A percentile compares a stretch with the other conserved stretches of the same genome.
Evolutionary conservation across 805 yeast species (phyloP).

Genomic region (Nadsonia fulvescens): DNA sequence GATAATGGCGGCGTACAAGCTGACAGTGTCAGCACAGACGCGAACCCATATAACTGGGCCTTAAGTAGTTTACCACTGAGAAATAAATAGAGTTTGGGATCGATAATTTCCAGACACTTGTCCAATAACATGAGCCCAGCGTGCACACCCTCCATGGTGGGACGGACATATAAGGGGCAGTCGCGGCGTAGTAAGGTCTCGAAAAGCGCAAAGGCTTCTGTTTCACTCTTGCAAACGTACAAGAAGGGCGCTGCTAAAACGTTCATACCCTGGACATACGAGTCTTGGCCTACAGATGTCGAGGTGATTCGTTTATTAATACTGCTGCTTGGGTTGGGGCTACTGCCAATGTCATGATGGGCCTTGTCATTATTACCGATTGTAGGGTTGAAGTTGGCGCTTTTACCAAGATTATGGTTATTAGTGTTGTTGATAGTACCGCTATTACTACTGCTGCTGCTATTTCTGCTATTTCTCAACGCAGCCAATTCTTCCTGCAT

Average conservation of each 20-base stretch:
- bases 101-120: conserved; percentile 48
- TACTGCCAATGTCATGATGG: too few species aligned
- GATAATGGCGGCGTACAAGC: conserved; percentile 77
- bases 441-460: too few species aligned
- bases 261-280: conserved; percentile 86
- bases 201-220: conserved; percentile 65
- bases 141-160: conserved; percentile 65
- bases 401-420: too few species aligned
- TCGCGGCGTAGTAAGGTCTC: conserved; percentile 40
- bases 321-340: too few species aligned
- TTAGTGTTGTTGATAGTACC: too few species aligned
- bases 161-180: conserved; percentile 64
- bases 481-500: too few species aligned
- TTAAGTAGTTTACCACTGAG: conserved; percentile 48
- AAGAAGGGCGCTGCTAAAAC: conserved; percentile 72
- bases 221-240: conserved; percentile 59
- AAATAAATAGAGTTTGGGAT: conserved; percentile 45
- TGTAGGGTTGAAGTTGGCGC: too few species aligned
- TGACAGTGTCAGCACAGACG: conserved; percentile 58
- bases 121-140: conserved; percentile 63
- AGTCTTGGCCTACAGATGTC: too few species aligned
- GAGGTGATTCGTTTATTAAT: too few species aligned
- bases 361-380: too few species aligned
- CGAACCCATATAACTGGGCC: conserved; percentile 73
- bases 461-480: too few species aligned